Conservation (phyloP, 1,284 basidiomycete genomes). For the Ganoderma multipileum region DNA sequence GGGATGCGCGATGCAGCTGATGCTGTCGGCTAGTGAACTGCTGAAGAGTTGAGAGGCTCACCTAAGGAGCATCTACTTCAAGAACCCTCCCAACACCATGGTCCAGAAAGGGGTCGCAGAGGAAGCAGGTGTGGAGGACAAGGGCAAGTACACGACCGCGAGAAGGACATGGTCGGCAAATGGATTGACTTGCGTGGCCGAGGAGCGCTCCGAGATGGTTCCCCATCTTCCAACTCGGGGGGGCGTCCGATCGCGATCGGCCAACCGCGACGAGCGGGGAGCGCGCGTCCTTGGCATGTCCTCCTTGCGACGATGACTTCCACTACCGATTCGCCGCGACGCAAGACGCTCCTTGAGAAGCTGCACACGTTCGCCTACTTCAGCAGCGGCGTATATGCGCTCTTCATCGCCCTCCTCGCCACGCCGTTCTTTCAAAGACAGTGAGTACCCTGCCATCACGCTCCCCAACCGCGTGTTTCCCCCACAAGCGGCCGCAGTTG, state of each 20-base stretch:
- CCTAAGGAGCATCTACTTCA: not conserved
- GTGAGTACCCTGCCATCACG: constrained; percentile 50
- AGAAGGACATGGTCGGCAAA: not conserved
- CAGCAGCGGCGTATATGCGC: constrained; percentile 60
- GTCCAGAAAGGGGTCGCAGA: not conserved
- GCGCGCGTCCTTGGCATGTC: not conserved
- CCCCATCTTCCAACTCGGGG: not conserved
- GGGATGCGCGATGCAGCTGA: not conserved
- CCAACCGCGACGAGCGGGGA: not conserved
- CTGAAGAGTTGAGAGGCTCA: not conserved
- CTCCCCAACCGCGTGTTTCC: not conserved
- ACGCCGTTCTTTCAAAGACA: constrained; percentile 76
- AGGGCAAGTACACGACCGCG: not conserved
- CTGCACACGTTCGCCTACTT: constrained; percentile 47
- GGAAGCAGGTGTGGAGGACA: not conserved
- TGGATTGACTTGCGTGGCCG: not conserved
- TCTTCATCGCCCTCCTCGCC: constrained; percentile 59
- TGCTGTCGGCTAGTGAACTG: not conserved
- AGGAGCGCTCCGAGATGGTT: not conserved
- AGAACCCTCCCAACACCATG: not conserved
- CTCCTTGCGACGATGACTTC: not conserved
- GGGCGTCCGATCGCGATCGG: not conserved
- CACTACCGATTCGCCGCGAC: not conserved
- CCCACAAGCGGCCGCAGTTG: constrained; percentile 8
- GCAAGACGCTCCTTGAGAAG: constrained; percentile 36